phyloP scores from a whole-genome alignment of 2,329 filamentous ascomycete genomes.

The Chalara sp. region DNA sequence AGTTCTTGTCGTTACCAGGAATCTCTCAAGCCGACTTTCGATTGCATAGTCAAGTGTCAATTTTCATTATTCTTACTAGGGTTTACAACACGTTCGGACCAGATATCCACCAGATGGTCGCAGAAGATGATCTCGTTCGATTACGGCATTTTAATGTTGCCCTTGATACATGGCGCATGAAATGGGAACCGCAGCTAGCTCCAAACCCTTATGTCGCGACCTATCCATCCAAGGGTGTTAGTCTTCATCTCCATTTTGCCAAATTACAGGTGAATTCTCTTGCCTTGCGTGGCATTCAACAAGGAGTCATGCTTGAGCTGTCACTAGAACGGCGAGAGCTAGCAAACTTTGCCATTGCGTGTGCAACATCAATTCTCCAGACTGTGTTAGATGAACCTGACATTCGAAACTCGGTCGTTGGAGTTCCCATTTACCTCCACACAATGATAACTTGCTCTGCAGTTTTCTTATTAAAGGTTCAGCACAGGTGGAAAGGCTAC shows the following conservation, averaged over 20 bases:
- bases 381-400: conserved; percentile 29
- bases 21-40: conserved; percentile 48
- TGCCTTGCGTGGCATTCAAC: conserved; percentile 19
- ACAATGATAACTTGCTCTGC: conserved; percentile 32
- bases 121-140: conserved; percentile 30
- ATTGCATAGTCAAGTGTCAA: conserved; percentile 50
- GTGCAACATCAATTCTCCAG: conserved; percentile 23
- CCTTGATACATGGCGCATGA: conserved; percentile 30
- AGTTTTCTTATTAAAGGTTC: conserved; percentile 32
- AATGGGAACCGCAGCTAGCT: conserved; percentile 26
- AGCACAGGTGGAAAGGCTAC: conserved; percentile 27
- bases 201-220: conserved; percentile 13
- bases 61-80: conserved; percentile 54
- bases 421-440: conserved; percentile 30
- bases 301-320: conserved; percentile 1
- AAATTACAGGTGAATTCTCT: conserved; percentile 32
- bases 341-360: conserved; percentile 15
- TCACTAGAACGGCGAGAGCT: conserved; percentile 13
- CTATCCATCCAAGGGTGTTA: conserved; percentile 22
- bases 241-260: conserved; percentile 27
- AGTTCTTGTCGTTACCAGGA: conserved; percentile 42
- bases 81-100: conserved; percentile 52
- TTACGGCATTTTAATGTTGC: conserved; percentile 31
- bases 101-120: conserved; percentile 43
- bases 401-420: conserved; percentile 26